Percentiles rank a stretch among this genome's conserved stretches.
Conservation (phyloP, 2,329 filamentous ascomycete species). For the Whalleya microplaca region DNA sequence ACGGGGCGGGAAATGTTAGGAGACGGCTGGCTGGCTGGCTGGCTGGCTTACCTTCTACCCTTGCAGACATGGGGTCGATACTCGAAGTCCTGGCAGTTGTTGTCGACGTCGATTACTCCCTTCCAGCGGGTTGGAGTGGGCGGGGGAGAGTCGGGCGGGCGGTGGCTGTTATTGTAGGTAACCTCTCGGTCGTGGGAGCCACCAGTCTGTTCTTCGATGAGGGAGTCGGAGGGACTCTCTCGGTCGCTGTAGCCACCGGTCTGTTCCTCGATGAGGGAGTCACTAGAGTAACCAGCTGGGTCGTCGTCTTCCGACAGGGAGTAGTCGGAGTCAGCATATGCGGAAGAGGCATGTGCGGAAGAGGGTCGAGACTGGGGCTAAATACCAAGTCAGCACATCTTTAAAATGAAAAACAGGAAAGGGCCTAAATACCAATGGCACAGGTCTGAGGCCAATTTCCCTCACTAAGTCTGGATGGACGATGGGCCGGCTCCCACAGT, state of each 20-base stretch:
- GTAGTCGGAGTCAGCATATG: too few species aligned
- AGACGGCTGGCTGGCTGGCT: too few species aligned
- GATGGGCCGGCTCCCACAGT: conserved; percentile 47
- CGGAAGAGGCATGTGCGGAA: neutral
- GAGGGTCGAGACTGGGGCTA: conserved; percentile 6
- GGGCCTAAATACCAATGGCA: conserved; percentile 40
- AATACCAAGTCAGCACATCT: conserved; percentile 16
- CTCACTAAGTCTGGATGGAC: conserved; percentile 43
- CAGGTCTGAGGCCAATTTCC: conserved; percentile 45
- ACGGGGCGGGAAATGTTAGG: too few species aligned
- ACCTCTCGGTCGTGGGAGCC: conserved; percentile 2
- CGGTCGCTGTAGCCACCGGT: neutral
- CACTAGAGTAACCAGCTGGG: too few species aligned
- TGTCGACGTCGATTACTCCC: neutral
- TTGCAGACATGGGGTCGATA: too few species aligned
- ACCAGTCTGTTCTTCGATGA: neutral
- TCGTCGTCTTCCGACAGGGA: too few species aligned
- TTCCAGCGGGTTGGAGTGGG: conserved; percentile 22
- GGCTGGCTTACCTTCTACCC: too few species aligned
- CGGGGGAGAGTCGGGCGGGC: conserved; percentile 30
- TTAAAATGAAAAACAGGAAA: neutral
- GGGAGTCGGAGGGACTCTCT: too few species aligned
- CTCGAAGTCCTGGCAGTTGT: too few species aligned
- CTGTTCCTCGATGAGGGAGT: neutral
- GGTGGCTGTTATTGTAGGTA: neutral